These are phyloP conservation scores for Penicillium polonicum DNA, from an alignment of 2,329 filamentous ascomycete genomes.

Conservation along the genomic window DNA sequence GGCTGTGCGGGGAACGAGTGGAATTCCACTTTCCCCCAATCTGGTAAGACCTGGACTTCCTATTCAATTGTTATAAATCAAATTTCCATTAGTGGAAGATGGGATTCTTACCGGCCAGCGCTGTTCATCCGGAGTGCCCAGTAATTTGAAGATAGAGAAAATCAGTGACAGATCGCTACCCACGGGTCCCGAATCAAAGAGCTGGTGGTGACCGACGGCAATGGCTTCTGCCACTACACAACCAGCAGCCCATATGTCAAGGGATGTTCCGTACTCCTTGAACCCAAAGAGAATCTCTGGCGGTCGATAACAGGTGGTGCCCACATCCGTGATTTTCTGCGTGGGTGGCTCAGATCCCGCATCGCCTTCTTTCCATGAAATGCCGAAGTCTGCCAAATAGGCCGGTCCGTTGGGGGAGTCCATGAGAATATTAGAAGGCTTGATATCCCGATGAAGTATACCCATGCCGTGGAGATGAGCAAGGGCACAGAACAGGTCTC, in stretches of 20 bases:
- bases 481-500: constrained; percentile 70
- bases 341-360: constrained; percentile 60
- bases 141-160: constrained; percentile 83
- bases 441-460: constrained; percentile 91
- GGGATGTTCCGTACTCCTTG: constrained; percentile 64
- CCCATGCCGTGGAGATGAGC: constrained; percentile 67
- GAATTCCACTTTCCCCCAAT: constrained; percentile 86
- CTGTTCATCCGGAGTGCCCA: constrained; percentile 79
- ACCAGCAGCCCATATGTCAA: constrained; percentile 90
- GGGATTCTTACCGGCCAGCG: constrained; percentile 71
- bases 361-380: constrained; percentile 71
- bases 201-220: constrained; percentile 54
- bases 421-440: constrained; percentile 84
- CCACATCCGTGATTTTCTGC: constrained; percentile 85
- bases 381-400: constrained; percentile 87
- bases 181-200: constrained; percentile 86
- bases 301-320: constrained; percentile 85
- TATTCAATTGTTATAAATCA: constrained; percentile 14
- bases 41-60: constrained; percentile 60
- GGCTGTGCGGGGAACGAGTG: constrained; percentile 64
- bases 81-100: neutral
- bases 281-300: constrained; percentile 90
- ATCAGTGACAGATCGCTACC: constrained; percentile 91
- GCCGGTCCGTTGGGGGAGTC: constrained; percentile 66
- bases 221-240: constrained; percentile 77